Percentiles rank a stretch among this genome's conserved stretches.
These are phyloP conservation scores for Pinus tabuliformis DNA, from an alignment of 75 land plant species.

Conservation along the genomic window DNA sequence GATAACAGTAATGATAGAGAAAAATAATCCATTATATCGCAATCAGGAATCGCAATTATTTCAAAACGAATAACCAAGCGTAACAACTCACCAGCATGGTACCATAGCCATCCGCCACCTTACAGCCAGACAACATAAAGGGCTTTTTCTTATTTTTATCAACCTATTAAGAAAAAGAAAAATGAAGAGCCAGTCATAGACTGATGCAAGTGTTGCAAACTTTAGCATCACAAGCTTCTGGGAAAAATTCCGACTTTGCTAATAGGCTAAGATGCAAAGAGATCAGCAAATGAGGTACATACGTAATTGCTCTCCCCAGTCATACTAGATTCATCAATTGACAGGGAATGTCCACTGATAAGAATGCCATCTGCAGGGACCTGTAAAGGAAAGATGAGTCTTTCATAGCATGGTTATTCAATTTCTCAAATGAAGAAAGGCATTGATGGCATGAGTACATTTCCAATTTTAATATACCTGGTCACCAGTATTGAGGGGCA, in stretches of 20 bases:
- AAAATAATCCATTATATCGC: too few species aligned
- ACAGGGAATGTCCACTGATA: slow-evolving; percentile 63
- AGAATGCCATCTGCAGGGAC: slow-evolving; percentile 87
- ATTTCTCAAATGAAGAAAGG: background rate
- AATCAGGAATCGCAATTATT: background rate
- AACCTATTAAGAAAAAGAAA: slow-evolving; percentile 40
- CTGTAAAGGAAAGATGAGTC: slow-evolving; percentile 19
- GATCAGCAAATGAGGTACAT: slow-evolving; percentile 13
- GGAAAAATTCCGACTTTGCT: background rate
- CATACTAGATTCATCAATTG: slow-evolving; percentile 85
- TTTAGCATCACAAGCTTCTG: background rate
- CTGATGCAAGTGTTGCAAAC: background rate
- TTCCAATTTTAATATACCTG: slow-evolving; percentile 34
- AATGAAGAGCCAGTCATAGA: background rate
- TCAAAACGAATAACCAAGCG: background rate
- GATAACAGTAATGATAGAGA: too few species aligned
- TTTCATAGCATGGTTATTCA: background rate
- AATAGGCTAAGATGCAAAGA: background rate
- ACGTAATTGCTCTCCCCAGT: slow-evolving; percentile 80
- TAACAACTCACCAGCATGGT: slow-evolving; percentile 68
- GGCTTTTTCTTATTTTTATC: slow-evolving; percentile 56
- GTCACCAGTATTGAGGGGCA: slow-evolving; percentile 83
- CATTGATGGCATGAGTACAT: background rate
- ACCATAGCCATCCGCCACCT: slow-evolving; percentile 85
- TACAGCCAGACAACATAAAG: slow-evolving; percentile 83